Percentiles rank a stretch among this genome's conserved stretches.
Evolutionary conservation across 176 grass and related monocot genomes (phyloP).

Genomic region (Microstegium vimineum): DNA sequence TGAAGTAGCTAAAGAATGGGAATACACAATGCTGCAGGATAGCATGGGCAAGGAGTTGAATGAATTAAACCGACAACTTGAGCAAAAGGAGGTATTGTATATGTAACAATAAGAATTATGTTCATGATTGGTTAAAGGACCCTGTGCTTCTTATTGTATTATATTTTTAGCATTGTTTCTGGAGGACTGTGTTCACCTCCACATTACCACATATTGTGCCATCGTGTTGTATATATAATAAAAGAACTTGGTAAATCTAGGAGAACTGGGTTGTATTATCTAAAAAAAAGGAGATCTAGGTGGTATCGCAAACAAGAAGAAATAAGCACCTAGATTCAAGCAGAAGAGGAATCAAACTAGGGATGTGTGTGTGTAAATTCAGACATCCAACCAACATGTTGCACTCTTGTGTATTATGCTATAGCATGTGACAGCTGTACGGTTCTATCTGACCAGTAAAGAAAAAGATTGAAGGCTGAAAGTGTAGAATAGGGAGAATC

Average conservation of each 20-base stretch:
- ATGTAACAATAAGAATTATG: not conserved
- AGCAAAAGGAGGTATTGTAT: constrained; percentile 83
- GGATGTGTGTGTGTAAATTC: not conserved
- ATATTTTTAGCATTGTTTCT: not conserved
- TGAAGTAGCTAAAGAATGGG: constrained; percentile 94
- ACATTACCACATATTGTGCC: not conserved
- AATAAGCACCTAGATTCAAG: not conserved
- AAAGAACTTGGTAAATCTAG: not conserved
- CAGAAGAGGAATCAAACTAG: not conserved
- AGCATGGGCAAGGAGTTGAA: constrained; percentile 91
- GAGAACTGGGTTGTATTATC: not conserved
- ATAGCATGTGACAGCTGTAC: not conserved
- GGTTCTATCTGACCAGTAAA: not conserved
- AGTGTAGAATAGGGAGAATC: too few relatives aligned
- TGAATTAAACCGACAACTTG: constrained; percentile 89
- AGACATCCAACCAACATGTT: not conserved
- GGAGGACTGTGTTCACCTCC: not conserved
- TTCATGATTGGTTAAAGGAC: not conserved
- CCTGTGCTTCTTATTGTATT: not conserved
- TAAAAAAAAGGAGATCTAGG: not conserved
- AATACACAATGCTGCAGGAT: constrained; percentile 93
- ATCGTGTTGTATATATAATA: not conserved
- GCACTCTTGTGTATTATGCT: not conserved
- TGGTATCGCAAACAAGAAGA: not conserved
- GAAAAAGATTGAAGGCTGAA: not conserved